Conservation (phyloP, 192 early-diverging fungal species). For the Geranomyces variabilis region DNA sequence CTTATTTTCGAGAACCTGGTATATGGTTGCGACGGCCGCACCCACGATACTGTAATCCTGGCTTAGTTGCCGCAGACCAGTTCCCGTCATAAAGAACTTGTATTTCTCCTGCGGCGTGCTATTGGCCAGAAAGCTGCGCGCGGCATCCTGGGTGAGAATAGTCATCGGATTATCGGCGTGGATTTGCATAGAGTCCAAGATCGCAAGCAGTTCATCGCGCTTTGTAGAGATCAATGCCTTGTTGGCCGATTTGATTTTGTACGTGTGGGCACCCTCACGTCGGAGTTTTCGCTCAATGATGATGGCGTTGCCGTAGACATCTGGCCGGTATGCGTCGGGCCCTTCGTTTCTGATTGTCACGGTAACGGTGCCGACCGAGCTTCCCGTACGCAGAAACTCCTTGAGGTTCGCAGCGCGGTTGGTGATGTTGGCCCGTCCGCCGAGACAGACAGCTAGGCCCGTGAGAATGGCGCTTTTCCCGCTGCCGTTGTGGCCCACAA, state of each 20-base stretch:
- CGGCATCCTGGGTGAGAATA: constrained; percentile 91
- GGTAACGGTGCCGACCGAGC: constrained; percentile 61
- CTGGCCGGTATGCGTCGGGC: constrained; percentile 77
- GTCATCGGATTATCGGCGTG: constrained; percentile 93
- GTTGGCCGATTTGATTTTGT: constrained; percentile 73
- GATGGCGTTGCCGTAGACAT: constrained; percentile 80
- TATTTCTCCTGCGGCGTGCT: constrained; percentile 88
- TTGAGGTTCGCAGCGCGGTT: constrained; percentile 80
- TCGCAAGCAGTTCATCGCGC: constrained; percentile 79
- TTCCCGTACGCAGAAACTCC: constrained; percentile 83
- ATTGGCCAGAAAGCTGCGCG: constrained; percentile 83
- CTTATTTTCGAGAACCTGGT: constrained; percentile 10
- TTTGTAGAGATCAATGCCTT: constrained; percentile 72
- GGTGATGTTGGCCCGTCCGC: constrained; percentile 86
- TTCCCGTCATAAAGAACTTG: constrained; percentile 87
- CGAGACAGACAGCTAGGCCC: constrained; percentile 86
- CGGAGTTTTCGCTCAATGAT: constrained; percentile 79
- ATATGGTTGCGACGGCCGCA: background rate
- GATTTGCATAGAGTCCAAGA: constrained; percentile 88
- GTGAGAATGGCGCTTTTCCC: constrained; percentile 98
- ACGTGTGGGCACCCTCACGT: constrained; percentile 59
- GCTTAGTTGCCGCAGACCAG: constrained; percentile 77
- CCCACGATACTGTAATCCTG: constrained; percentile 59
- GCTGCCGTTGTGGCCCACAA: constrained; percentile 95
- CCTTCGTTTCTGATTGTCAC: constrained; percentile 84